Conservation (phyloP, 192 early-diverging fungal species). For the Linnemannia exigua region DNA sequence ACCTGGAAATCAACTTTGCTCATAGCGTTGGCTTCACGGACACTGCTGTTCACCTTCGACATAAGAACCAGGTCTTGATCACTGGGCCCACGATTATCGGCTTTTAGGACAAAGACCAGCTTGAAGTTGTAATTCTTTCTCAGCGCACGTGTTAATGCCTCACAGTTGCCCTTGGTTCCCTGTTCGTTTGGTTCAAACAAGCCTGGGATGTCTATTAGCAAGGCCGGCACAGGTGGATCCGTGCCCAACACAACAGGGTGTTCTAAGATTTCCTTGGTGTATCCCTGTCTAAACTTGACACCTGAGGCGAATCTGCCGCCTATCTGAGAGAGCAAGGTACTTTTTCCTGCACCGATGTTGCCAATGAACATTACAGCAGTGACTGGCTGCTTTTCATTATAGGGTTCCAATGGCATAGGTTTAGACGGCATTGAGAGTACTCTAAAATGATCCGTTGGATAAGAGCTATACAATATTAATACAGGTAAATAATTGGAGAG, state of each 20-base stretch:
- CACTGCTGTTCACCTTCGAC: slow-evolving; percentile 2
- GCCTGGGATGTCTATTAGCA: slow-evolving; percentile 20
- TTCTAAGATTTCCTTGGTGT: neutral
- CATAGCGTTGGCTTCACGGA: neutral
- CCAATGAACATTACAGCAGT: slow-evolving; percentile 16
- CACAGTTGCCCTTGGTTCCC: neutral
- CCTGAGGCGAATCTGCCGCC: slow-evolving; percentile 14
- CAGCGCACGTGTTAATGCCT: slow-evolving; percentile 3
- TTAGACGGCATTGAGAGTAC: no score
- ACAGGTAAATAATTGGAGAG: no score
- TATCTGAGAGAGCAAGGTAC: slow-evolving; percentile 21
- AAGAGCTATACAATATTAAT: no score
- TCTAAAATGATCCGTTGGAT: no score
- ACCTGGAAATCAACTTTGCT: neutral
- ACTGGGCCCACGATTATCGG: neutral
- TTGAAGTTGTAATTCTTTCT: slow-evolving; percentile 15
- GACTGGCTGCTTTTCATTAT: no score
- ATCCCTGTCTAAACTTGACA: neutral
- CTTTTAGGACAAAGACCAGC: slow-evolving; percentile 23
- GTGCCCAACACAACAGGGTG: neutral
- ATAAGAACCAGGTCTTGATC: slow-evolving; percentile 11
- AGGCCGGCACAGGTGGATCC: neutral
- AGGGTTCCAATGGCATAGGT: no score
- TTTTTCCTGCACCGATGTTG: slow-evolving; percentile 18
- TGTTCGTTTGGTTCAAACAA: slow-evolving; percentile 16